Evolutionary conservation across 2,329 filamentous ascomycete species (phyloP).

Genomic region (Cadophora sp.): DNA sequence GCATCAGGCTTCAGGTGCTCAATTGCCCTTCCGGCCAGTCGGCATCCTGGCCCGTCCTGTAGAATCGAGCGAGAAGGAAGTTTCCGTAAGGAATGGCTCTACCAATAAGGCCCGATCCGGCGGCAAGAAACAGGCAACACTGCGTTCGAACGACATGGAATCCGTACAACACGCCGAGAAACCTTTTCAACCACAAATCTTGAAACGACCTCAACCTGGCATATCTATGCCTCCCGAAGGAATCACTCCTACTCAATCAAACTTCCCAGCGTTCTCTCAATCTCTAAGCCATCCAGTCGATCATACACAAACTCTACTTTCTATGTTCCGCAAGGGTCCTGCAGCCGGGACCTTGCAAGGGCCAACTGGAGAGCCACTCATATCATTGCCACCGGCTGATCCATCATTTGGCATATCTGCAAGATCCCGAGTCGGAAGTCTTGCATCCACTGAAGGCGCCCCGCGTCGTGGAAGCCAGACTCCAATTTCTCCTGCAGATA

Average conservation of each 20-base stretch:
- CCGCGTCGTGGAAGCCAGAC: constrained; percentile 56
- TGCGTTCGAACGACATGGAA: constrained; percentile 7
- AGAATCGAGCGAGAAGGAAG: constrained; percentile 30
- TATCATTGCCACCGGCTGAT: constrained; percentile 24
- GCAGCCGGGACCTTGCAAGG: constrained; percentile 20
- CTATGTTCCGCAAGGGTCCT: constrained; percentile 39
- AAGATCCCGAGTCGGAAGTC: constrained; percentile 42
- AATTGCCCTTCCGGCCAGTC: constrained; percentile 40
- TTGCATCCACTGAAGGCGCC: constrained; percentile 39
- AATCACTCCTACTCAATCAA: constrained; percentile 8
- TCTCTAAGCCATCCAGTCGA: constrained; percentile 50
- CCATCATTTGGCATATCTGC: constrained; percentile 24
- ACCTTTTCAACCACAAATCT: constrained; percentile 59
- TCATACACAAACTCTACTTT: constrained; percentile 53
- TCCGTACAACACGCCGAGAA: constrained; percentile 43
- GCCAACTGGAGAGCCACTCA: constrained; percentile 22
- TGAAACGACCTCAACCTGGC: constrained; percentile 55
- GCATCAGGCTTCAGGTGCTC: constrained; percentile 37
- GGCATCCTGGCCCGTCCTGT: constrained; percentile 40
- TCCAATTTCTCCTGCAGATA: constrained; percentile 72
- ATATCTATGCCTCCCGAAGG: constrained; percentile 39
- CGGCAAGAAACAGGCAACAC: constrained; percentile 19
- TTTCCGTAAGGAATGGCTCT: constrained; percentile 10
- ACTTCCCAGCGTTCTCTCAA: constrained; percentile 27
- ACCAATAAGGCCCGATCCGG: constrained; percentile 17